Base-by-base conservation (phyloP, 1,139 yeast genomes). In the Taiozyma sp. region DNA sequence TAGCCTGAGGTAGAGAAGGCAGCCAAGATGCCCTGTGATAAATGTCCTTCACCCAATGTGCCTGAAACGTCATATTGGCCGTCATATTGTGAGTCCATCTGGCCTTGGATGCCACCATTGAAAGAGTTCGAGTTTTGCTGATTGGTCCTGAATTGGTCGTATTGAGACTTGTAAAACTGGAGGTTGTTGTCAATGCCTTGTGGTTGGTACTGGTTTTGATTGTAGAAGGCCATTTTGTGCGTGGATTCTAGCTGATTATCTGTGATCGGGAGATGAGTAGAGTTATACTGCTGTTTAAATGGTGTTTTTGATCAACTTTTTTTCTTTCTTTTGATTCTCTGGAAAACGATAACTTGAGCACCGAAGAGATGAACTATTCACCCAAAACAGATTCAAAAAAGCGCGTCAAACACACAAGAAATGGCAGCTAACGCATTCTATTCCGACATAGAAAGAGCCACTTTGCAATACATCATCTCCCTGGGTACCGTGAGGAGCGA, bases 1-100 rank as follows among this genome's bases (percentile, higher is more conserved):
- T 93, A 93, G 0, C 99, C 99, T 0, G 88, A 77, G 0, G 97
- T 87, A 2, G 97, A 90, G 64, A 95, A 85, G 0, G 99, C 99
- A 6, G 97, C 96, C 21, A 95, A 69, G 47, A 90, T 65, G 0
- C 99, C 99, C 0, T 81, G 73, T 1, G 90, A 77, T 45, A 93
- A 73, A 51, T 84, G 82, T 28, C 76, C 75, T 41, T 70, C 75
- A 4, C 81, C 81, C 74, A 77, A 73, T 30, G 68, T 66, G 1
- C 82, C 82, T 35, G 74, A 64, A 14, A 77, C 80, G 9, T 71
- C 72, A 53, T 72, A 74, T 3, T 69, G 68, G 10, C 28, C 22
- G 13, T 72, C 76, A 44, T 45, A 56, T 26, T 51, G 53, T 5
- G 55, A 44, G 49, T 61, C 64, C 64, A 61, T 61, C n/a, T 49